These are phyloP conservation scores for Fusarium chuoi DNA, from an alignment of 2,329 filamentous ascomycete genomes.

Conservation along the genomic window DNA sequence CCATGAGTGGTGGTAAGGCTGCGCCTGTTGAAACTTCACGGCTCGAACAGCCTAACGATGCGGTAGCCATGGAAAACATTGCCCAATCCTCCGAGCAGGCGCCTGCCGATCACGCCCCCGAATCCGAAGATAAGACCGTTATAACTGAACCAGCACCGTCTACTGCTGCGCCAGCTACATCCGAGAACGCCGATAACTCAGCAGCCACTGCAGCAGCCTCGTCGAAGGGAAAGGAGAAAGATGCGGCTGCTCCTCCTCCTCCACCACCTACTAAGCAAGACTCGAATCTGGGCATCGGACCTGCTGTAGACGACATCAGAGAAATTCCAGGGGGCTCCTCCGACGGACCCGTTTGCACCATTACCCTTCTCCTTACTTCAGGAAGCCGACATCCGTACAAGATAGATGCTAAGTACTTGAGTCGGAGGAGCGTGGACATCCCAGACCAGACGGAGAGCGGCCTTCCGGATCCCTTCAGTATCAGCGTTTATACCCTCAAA, in stretches of 20 bases:
- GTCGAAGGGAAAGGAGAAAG: constrained; percentile 51
- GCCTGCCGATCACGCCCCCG: constrained; percentile 26
- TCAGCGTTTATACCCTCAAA: constrained; percentile 94
- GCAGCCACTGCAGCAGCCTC: constrained; percentile 33
- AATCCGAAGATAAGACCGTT: constrained; percentile 28
- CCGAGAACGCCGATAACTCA: constrained; percentile 36
- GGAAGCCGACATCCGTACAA: constrained; percentile 90
- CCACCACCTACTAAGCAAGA: constrained; percentile 49
- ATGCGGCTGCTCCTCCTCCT: constrained; percentile 41
- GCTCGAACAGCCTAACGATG: constrained; percentile 50
- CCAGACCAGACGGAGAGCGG: constrained; percentile 71
- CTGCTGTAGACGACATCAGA: constrained; percentile 55
- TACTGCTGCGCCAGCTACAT: constrained; percentile 22
- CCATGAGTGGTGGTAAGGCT: constrained; percentile 47
- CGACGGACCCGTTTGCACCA: constrained; percentile 67
- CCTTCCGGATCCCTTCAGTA: constrained; percentile 81
- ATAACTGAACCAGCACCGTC: constrained; percentile 31
- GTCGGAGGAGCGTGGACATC: constrained; percentile 80
- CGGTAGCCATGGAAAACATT: constrained; percentile 52
- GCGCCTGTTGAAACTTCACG: constrained; percentile 43
- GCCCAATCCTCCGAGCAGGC: constrained; percentile 37
- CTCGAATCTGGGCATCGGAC: constrained; percentile 56
- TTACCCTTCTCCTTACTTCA: constrained; percentile 84
- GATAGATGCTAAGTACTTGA: constrained; percentile 87
- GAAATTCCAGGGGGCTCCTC: constrained; percentile 45